phyloP scores from a whole-genome alignment of 2,329 filamentous ascomycete genomes.

The Ceratocystis harringtonii region DNA sequence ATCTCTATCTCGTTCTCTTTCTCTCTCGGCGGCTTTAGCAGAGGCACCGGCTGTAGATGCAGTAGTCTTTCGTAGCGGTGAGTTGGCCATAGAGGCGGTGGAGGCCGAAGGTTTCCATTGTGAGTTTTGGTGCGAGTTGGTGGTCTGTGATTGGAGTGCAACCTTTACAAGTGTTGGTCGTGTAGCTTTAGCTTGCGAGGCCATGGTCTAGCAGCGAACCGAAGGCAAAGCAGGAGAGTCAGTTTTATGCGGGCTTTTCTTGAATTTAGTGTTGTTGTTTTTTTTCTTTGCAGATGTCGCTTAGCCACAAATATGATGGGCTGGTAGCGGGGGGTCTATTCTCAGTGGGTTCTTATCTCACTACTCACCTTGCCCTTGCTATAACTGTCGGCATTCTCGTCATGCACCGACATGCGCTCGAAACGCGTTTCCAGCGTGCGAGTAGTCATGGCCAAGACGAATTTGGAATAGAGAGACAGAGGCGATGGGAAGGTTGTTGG shows the following conservation, averaged over 20 bases:
- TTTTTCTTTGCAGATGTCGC: background rate
- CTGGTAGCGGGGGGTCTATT: background rate
- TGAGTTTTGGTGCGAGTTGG: slow-evolving; percentile 39
- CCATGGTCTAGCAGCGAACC: slow-evolving; percentile 11
- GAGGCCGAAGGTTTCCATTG: slow-evolving; percentile 14
- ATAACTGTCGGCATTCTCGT: slow-evolving; percentile 61
- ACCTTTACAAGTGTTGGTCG: slow-evolving; percentile 74
- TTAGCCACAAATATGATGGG: slow-evolving; percentile 1
- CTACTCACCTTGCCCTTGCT: slow-evolving; percentile 60
- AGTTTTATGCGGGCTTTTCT: background rate
- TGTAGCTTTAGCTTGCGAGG: slow-evolving; percentile 16
- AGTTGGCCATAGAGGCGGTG: background rate
- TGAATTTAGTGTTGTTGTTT: background rate
- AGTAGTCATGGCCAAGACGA: slow-evolving; percentile 42
- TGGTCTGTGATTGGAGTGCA: slow-evolving; percentile 63
- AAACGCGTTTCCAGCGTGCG: slow-evolving; percentile 73
- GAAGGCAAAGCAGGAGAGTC: background rate
- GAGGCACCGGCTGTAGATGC: slow-evolving; percentile 15
- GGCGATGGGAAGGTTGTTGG: background rate
- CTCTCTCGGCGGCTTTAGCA: slow-evolving; percentile 4
- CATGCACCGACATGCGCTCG: slow-evolving; percentile 76
- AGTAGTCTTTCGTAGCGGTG: slow-evolving; percentile 8
- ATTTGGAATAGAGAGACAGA: background rate
- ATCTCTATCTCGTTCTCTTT: slow-evolving; percentile 13
- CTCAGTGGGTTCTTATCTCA: background rate